Percentiles rank a stretch among this genome's conserved stretches.
Evolutionary conservation across 2,329 filamentous ascomycete species (phyloP).

Genomic region (Bipolaris sorokiniana): DNA sequence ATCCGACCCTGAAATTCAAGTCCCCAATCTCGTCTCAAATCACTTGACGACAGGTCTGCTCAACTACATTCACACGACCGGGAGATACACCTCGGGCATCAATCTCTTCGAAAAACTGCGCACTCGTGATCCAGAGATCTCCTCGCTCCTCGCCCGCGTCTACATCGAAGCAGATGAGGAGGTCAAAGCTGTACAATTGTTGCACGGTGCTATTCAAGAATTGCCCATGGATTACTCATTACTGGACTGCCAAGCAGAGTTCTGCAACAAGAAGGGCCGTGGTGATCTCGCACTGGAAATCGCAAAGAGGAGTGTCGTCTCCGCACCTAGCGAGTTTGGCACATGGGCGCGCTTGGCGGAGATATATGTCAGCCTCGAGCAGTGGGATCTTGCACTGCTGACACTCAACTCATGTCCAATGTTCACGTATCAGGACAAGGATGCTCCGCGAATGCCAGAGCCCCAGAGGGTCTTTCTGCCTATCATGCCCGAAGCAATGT

Average conservation of each 20-base stretch:
- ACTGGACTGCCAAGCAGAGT: conserved; percentile 91
- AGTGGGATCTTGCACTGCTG: conserved; percentile 94
- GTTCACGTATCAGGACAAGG: conserved; percentile 99
- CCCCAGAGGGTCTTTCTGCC: conserved; percentile 87
- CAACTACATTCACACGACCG: conserved; percentile 94
- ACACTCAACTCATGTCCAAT: conserved; percentile 98
- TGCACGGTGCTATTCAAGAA: conserved; percentile 87
- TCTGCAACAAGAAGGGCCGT: conserved; percentile 86
- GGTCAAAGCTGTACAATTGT: conserved; percentile 87
- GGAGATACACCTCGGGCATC: conserved; percentile 91
- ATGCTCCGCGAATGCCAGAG: conserved; percentile 91
- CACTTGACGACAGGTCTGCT: conserved; percentile 92
- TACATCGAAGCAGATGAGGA: conserved; percentile 96
- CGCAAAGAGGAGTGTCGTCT: conserved; percentile 91
- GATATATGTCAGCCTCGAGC: conserved; percentile 90
- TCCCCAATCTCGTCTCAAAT: conserved; percentile 95
- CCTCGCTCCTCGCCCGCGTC: conserved; percentile 87
- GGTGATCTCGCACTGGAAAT: conserved; percentile 88
- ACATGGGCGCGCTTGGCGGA: conserved; percentile 95
- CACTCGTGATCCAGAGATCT: conserved; percentile 88
- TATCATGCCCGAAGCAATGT: conserved; percentile 82
- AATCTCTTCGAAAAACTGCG: conserved; percentile 97
- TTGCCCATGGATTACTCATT: conserved; percentile 98
- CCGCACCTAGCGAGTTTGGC: conserved; percentile 94
- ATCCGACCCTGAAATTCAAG: conserved; percentile 95